Evolutionary conservation across 2,329 filamentous ascomycete species (phyloP), one percentile per base, ranked within the genome.

Genomic region (Ceratocystis huliohia): DNA sequence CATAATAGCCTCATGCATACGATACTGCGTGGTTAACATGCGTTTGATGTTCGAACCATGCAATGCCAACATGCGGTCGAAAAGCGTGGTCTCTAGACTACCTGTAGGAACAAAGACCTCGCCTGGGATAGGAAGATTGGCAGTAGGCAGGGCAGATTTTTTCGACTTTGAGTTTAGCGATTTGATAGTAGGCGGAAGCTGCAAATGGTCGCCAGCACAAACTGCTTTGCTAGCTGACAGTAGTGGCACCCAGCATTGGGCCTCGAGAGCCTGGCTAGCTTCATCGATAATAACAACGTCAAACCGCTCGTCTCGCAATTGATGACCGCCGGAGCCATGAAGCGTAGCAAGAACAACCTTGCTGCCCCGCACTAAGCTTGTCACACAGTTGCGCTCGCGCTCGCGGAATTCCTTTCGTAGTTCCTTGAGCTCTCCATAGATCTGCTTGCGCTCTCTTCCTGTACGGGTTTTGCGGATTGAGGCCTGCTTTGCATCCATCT

Each of bases 1-100:
- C 92, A 97, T 97, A 72, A 99, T 97, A 65, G 81, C 85, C 73
- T 96, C 88, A 74, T 99, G 91, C 94, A 99, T 99, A 46, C 94
- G 91, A 75, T 99, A 99, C 77, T 99, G 94, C 3, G 88, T 96
- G 3, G 91, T 97, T 28, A 99, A 83, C 89, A 97, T 96, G 64
- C 89, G 82, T 78, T 97, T 97, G 77, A 99, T 91, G 3, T 79
- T 80, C 0, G 85, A 77, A 0, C 94, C 94, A 73, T 99, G 89
- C 17, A 96, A 79, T 4, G 82, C 81, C 57, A 99, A 80, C 53
- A 99, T 80, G 33, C 94, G 84, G 74, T 97, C 93, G 74, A 99
- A 99, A 37, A 99, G 80, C 0, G 94, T 97, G n/a, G 82, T 89
- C 73, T 96, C 92, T 5, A 99, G 81, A 69, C 73, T 69, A 75